A percentile compares a stretch with the other conserved stretches of the same genome.
These are phyloP conservation scores for Penicillium fuscoglaucum DNA, from an alignment of 2,329 filamentous ascomycete genomes.

Conservation along the genomic window DNA sequence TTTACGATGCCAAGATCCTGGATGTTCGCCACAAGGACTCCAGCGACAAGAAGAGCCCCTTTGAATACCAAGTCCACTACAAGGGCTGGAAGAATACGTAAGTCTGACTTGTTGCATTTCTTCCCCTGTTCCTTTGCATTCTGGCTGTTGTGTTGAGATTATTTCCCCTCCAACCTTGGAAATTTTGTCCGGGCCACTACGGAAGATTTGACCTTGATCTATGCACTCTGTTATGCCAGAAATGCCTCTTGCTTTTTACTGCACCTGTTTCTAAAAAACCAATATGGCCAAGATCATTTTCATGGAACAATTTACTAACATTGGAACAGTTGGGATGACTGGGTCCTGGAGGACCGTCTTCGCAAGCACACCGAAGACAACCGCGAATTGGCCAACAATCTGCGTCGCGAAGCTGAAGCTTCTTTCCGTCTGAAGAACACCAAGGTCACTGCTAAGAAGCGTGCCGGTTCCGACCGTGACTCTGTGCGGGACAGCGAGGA, in stretches of 20 bases:
- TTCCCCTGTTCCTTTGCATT: not conserved
- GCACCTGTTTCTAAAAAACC: not conserved
- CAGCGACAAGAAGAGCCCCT: slow-evolving; percentile 69
- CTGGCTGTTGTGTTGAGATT: not conserved
- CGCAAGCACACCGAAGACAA: slow-evolving; percentile 95
- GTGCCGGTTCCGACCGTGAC: slow-evolving; percentile 43
- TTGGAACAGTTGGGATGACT: slow-evolving; percentile 81
- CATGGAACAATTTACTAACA: slow-evolving; percentile 13
- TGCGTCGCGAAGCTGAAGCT: slow-evolving; percentile 46
- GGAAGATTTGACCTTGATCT: not conserved
- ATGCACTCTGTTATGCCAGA: not conserved
- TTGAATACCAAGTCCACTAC: slow-evolving; percentile 92
- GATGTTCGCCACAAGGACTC: slow-evolving; percentile 67
- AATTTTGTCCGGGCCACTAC: not conserved
- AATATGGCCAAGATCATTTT: not conserved
- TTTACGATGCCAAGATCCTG: slow-evolving; percentile 96
- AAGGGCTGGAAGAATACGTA: slow-evolving; percentile 99
- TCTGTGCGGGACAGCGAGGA: slow-evolving; percentile 49
- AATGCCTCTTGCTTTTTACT: not conserved
- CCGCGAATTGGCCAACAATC: slow-evolving; percentile 71
- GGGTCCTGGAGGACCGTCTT: slow-evolving; percentile 90
- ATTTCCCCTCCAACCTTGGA: not conserved
- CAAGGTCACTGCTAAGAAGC: slow-evolving; percentile 42
- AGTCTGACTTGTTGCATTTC: slow-evolving; percentile 42
- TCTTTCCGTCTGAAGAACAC: slow-evolving; percentile 34